Evolutionary conservation across 495 filamentous ascomycete genomes (phyloP), one percentile per base, ranked within the genome.

Genomic region (Lophiotrema nucula): DNA sequence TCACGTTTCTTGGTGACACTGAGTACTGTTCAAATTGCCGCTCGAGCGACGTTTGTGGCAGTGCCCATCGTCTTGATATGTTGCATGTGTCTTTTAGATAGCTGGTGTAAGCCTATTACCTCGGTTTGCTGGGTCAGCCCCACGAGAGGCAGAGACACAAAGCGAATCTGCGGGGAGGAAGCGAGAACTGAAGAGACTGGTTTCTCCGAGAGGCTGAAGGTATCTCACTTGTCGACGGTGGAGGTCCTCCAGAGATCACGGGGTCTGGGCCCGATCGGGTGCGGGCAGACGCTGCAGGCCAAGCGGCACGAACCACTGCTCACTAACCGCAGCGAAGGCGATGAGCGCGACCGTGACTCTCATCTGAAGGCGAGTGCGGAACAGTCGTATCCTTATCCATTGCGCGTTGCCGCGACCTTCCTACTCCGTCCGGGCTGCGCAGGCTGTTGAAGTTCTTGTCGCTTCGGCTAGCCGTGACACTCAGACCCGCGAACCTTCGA

Each of bases 401-500:
- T n/a, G n/a, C 46, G 27, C 26, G 41, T 54, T 28, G 35, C 53
- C 41, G 26, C 16, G 38, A 42, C 45, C 24, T 41, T 39, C 46
- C 38, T n/a, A 19, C 25, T 33, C 50, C 46, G 41, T 33, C 41
- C 48, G 25, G 56, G 56, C 45, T 35, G 25, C 28, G 27, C 26
- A 43, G 47, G 26, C 31, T 33, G 43, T 24, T 33, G 27, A 18
- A 50, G 46, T 39, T 58, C 21, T 24, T 39, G 48, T 47, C 48
- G 42, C 55, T 65, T 57, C 60, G 66, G 52, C 47, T 56, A 39
- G 35, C 49, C 42, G 62, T 63, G 45, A 67, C 47, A 49, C 62
- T 57, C 45, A 63, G 62, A 55, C 54, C 53, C 27, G 54, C 49
- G 45, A 65, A 58, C 59, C 53, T 64, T 52, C 64, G 64, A 57